A percentile compares a stretch with the other conserved stretches of the same genome.
Evolutionary conservation across 139 green algal genomes (phyloP).

Genomic region (Chlorella vulgaris): DNA sequence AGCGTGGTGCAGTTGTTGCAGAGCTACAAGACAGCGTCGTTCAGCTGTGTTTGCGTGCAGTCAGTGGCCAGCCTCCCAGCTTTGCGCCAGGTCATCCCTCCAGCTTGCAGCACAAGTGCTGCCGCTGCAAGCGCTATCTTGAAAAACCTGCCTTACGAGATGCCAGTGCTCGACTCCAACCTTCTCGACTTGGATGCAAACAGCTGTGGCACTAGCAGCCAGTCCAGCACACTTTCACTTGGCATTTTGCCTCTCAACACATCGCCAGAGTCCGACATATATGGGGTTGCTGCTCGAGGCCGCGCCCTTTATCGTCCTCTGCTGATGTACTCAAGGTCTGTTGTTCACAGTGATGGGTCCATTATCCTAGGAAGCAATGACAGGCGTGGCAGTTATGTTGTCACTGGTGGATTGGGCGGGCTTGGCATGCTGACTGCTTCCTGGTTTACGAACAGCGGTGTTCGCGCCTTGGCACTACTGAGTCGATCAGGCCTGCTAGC

Average conservation of each 20-base stretch:
- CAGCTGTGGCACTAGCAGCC: not conserved
- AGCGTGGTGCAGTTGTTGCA: not conserved
- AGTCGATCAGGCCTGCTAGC: not conserved
- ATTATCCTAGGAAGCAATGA: too few species aligned
- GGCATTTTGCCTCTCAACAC: not conserved
- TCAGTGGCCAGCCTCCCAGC: not conserved
- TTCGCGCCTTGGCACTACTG: slow-evolving; percentile 21
- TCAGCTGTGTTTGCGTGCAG: not conserved
- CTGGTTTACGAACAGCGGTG: slow-evolving; percentile 53
- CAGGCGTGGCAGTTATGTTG: not conserved
- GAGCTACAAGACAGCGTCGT: not conserved
- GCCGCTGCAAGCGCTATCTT: not conserved
- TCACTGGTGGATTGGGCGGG: slow-evolving; percentile 70
- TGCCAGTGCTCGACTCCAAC: not conserved
- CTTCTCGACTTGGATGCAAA: not conserved
- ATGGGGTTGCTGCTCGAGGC: not conserved
- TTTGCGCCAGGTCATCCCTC: not conserved
- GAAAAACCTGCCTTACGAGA: not conserved
- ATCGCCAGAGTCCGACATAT: not conserved
- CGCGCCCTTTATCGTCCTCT: not conserved
- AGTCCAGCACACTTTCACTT: not conserved
- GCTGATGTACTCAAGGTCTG: too few species aligned
- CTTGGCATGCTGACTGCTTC: slow-evolving; percentile 59
- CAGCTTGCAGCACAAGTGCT: not conserved
- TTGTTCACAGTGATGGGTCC: not conserved